These are phyloP conservation scores for Penicillium sp. DNA, from an alignment of 2,329 filamentous ascomycete genomes.

Conservation along the genomic window DNA sequence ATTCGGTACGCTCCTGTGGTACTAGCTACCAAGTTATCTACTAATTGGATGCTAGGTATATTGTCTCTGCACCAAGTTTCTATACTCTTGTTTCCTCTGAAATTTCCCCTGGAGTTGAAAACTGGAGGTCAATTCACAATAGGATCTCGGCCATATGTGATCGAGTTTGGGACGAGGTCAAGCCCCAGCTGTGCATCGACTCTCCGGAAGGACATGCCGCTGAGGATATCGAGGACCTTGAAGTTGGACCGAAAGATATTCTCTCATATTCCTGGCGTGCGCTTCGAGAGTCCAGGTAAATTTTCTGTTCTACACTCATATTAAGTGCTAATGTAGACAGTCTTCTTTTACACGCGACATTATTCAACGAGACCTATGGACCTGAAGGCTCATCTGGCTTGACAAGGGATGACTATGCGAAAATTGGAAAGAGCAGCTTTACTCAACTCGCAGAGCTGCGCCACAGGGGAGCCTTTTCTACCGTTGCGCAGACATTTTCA, in stretches of 20 bases:
- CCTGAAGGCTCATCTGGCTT: conserved; percentile 51
- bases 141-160: conserved; percentile 66
- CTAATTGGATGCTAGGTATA: conserved; percentile 46
- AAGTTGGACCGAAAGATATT: conserved; percentile 79
- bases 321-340: conserved; percentile 52
- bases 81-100: conserved; percentile 37
- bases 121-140: conserved; percentile 40
- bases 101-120: conserved; percentile 18
- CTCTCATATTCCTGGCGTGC: conserved; percentile 95
- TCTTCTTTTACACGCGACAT: conserved; percentile 70
- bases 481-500: conserved; percentile 86
- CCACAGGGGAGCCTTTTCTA: conserved; percentile 91
- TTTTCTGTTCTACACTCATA: conserved; percentile 1
- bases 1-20: conserved; percentile 55
- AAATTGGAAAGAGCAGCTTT: conserved; percentile 76
- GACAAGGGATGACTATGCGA: conserved; percentile 63
- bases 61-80: conserved; percentile 51
- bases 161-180: conserved; percentile 77
- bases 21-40: neutral
- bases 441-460: conserved; percentile 80
- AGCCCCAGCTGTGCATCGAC: conserved; percentile 83
- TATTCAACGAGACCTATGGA: conserved; percentile 59
- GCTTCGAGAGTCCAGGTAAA: conserved; percentile 88
- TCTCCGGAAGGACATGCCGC: conserved; percentile 83
- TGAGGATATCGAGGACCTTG: conserved; percentile 68